Evolutionary conservation across 192 early-diverging fungal genomes (phyloP), one percentile per base, ranked within the genome.

Genomic region (Backusella tuberculispora): DNA sequence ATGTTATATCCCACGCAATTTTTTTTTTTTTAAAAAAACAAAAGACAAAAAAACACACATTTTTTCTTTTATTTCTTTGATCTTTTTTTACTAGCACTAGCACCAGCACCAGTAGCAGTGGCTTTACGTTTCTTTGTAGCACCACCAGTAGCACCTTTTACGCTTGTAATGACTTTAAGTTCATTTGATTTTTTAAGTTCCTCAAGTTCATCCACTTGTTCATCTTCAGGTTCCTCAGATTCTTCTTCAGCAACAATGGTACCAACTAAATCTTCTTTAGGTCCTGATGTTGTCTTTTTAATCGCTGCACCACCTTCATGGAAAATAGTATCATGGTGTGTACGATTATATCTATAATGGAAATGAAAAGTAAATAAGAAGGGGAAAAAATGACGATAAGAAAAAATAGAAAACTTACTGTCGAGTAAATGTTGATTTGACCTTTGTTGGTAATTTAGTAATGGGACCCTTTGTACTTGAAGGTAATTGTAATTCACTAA

Each of bases 371-470:
- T 37, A 43, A 56, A 50, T 46, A 68, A 26, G 29, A 10, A 44
- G 44, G 24, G 1, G 45, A 29, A 29, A 63, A 42, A 19, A 48
- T 15, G 15, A 44, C 56, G 17, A 24, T 6, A 69, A 5, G 12
- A 43, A 24, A 1, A 47, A 29, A n/a, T 12, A 6, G 8, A 44
- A 26, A 44, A 79, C 85, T 82, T 90, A 93, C 85, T 85, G 85
- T 76, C 87, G 85, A 34, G 95, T 99, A 81, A 98, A 97, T 0
- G 92, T 78, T 8, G 91, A 74, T 77, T 98, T 98, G 43, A 88
- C 85, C 0, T 81, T 80, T 0, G 91, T 78, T 1, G 90, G 81
- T 29, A 98, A 88, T 29, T 85, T 80, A 50, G 82, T 84, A 12
- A 82, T 67, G 66, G 89, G 71, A 12, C 26, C 24, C 56, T 72